phyloP scores from a whole-genome alignment of 208 protist genomes.

The Acanthamoeba sp. region DNA sequence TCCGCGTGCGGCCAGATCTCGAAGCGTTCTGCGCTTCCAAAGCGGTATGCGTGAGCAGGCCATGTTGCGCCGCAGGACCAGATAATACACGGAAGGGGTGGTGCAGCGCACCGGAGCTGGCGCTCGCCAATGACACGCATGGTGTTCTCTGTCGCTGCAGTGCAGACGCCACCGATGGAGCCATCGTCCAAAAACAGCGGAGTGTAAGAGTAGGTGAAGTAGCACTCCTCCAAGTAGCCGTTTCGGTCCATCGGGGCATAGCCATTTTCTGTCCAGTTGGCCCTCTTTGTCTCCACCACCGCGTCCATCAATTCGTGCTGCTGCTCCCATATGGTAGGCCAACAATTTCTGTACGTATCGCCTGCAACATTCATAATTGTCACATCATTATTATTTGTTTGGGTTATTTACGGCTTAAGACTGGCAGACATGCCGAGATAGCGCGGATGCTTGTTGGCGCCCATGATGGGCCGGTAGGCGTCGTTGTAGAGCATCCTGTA shows the following conservation, averaged over 20 bases:
- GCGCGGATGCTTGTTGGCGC: conserved; percentile 9
- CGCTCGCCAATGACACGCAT: neutral
- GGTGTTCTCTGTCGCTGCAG: neutral
- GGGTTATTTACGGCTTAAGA: too few species aligned
- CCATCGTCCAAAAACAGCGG: conserved; percentile 25
- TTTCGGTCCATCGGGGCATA: neutral
- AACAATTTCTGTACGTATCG: neutral
- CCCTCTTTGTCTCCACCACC: neutral
- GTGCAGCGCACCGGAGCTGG: neutral
- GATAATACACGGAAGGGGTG: neutral
- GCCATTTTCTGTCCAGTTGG: neutral
- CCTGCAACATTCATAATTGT: neutral
- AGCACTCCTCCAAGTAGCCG: conserved; percentile 23
- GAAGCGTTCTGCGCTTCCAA: neutral
- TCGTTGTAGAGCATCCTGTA: conserved; percentile 51
- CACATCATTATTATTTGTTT: too few species aligned
- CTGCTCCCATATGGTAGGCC: neutral
- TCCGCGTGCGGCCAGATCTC: neutral
- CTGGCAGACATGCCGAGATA: conserved; percentile 1
- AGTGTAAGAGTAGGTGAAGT: conserved; percentile 61
- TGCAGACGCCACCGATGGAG: neutral
- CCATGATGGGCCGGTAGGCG: conserved; percentile 9
- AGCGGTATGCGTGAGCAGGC: too few species aligned
- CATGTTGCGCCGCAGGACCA: too few species aligned
- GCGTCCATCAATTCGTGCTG: neutral